phyloP scores from a whole-genome alignment of 805 yeast genomes.

The Zygotorulaspora danielsina region DNA sequence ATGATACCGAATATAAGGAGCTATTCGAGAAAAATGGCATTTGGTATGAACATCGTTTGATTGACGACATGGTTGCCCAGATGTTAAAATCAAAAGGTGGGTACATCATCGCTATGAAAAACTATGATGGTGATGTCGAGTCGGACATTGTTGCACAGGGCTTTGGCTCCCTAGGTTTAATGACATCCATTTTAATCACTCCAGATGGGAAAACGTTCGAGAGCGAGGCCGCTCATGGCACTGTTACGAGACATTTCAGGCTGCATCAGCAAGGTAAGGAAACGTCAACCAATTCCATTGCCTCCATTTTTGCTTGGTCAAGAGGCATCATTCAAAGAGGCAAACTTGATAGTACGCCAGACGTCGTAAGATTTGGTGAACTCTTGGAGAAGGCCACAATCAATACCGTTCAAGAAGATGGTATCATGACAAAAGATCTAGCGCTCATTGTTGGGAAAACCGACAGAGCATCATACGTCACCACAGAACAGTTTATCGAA shows the following conservation, averaged over 20 bases:
- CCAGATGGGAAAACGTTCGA: slow-evolving; percentile 96
- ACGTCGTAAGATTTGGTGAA: slow-evolving; percentile 75
- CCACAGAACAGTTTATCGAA: slow-evolving; percentile 87
- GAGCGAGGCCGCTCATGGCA: slow-evolving; percentile 98
- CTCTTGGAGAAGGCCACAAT: slow-evolving; percentile 76
- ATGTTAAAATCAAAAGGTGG: slow-evolving; percentile 97
- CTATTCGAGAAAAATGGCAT: slow-evolving; percentile 76
- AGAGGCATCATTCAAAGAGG: slow-evolving; percentile 94
- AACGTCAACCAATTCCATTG: slow-evolving; percentile 95
- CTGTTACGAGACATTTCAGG: slow-evolving; percentile 95
- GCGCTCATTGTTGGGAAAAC: slow-evolving; percentile 88
- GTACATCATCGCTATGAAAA: slow-evolving; percentile 90
- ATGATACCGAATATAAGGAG: slow-evolving; percentile 61
- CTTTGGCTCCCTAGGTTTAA: slow-evolving; percentile 91
- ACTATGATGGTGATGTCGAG: slow-evolving; percentile 97
- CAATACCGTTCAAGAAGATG: slow-evolving; percentile 78
- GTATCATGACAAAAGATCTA: slow-evolving; percentile 93
- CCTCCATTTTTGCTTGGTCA: slow-evolving; percentile 96
- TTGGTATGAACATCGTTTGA: slow-evolving; percentile 95
- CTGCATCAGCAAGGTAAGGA: slow-evolving; percentile 95
- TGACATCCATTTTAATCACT: slow-evolving; percentile 96
- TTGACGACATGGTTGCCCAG: slow-evolving; percentile 99
- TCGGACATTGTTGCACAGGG: slow-evolving; percentile 98
- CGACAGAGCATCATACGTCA: slow-evolving; percentile 74
- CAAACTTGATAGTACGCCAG: slow-evolving; percentile 78